Percentiles rank a stretch among this genome's conserved stretches.
These are phyloP conservation scores for Populus alba DNA, from an alignment of 345 rosid genomes.

Conservation along the genomic window DNA sequence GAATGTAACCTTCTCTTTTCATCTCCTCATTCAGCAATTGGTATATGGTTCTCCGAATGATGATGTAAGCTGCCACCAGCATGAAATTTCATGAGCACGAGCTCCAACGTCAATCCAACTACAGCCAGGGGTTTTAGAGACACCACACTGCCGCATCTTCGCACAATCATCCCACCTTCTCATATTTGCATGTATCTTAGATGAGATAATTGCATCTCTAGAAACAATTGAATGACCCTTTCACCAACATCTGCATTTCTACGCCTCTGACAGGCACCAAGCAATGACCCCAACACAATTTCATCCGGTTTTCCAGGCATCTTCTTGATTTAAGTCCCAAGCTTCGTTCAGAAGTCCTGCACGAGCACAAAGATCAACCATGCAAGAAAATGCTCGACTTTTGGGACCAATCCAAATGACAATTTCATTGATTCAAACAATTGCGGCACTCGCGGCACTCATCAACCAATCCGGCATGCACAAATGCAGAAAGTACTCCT, in stretches of 20 bases:
- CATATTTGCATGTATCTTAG: conserved; percentile 64
- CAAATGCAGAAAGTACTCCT: conserved; percentile 83
- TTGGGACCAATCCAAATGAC: conserved; percentile 68
- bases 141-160: conserved; percentile 63
- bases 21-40: conserved; percentile 57
- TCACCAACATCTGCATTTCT: conserved; percentile 50
- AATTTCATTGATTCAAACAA: conserved; percentile 60
- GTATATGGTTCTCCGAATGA: conserved; percentile 30
- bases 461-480: conserved; percentile 79
- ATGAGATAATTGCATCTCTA: conserved; percentile 62
- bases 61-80: conserved; percentile 47
- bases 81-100: conserved; percentile 58
- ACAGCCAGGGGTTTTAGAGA: conserved; percentile 79
- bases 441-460: conserved; percentile 58
- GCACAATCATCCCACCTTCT: conserved; percentile 79
- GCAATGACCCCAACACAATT: conserved; percentile 64
- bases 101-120: conserved; percentile 70
- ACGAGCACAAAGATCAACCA: conserved; percentile 81
- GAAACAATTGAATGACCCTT: conserved; percentile 51
- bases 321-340: conserved; percentile 67
- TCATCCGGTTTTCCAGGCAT: conserved; percentile 86
- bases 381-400: conserved; percentile 83
- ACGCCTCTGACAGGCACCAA: conserved; percentile 76
- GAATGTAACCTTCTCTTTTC: conserved; percentile 60
- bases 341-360: conserved; percentile 71